Evolutionary conservation across 441 rosid species (phyloP).

Genomic region (Biscutella laevigata): DNA sequence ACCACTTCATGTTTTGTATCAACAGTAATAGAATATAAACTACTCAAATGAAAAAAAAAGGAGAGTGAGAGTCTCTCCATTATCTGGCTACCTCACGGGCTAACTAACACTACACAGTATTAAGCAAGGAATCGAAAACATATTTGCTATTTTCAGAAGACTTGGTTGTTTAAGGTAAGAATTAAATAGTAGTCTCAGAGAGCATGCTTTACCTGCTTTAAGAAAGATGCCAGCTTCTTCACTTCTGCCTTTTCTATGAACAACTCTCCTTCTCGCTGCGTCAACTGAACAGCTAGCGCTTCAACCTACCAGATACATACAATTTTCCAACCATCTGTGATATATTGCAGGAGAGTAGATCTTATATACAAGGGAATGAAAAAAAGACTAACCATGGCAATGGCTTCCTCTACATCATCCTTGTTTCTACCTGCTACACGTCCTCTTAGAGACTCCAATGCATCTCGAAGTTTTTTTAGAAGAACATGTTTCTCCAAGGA

Average conservation of each 20-base stretch:
- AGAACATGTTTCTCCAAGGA: constrained; percentile 95
- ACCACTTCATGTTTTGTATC: neutral
- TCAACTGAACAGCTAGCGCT: constrained; percentile 86
- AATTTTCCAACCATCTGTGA: too few relatives aligned
- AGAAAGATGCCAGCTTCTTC: constrained; percentile 78
- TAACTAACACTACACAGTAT: neutral
- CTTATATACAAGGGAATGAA: neutral
- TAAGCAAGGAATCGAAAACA: neutral
- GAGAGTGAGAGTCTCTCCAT: neutral
- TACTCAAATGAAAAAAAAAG: neutral
- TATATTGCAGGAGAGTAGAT: neutral
- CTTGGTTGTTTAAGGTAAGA: neutral
- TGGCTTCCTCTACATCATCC: constrained; percentile 93
- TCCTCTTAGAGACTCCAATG: constrained; percentile 75
- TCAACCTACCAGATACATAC: constrained; percentile 63
- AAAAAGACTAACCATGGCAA: constrained; percentile 60
- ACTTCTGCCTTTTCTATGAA: constrained; percentile 91
- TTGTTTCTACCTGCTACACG: constrained; percentile 87
- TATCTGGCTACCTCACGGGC: constrained; percentile 3
- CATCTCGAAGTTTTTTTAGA: constrained; percentile 94
- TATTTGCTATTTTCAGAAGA: neutral
- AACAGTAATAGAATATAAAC: neutral
- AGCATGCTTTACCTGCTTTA: constrained; percentile 59
- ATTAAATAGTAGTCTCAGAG: too few relatives aligned
- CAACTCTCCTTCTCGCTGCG: constrained; percentile 94